These are phyloP conservation scores for Hypocrella siamensis DNA, from an alignment of 2,329 filamentous ascomycete species.

Conservation along the genomic window DNA sequence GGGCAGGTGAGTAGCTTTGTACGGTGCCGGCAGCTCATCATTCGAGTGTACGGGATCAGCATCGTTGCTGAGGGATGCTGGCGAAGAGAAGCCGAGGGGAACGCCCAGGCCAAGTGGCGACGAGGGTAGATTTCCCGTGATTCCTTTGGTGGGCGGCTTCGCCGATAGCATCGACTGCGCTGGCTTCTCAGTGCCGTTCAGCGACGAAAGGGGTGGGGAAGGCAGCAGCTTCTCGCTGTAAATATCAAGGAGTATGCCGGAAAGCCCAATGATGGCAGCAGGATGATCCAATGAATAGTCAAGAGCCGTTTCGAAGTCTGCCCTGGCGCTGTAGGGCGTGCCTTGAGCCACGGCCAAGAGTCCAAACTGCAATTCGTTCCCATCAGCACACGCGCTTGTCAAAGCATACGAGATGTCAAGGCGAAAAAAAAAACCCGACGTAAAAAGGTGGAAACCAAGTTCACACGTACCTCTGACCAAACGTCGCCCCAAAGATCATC, in stretches of 20 bases:
- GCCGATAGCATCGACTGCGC: background rate
- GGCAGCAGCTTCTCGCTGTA: conserved; percentile 56
- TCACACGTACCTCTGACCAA: conserved; percentile 53
- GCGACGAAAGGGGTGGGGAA: conserved; percentile 32
- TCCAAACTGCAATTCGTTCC: conserved; percentile 39
- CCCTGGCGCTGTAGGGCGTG: conserved; percentile 51
- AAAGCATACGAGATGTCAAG: background rate
- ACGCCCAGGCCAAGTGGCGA: conserved; percentile 31
- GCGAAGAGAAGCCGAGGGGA: conserved; percentile 8
- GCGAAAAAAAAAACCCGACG: background rate
- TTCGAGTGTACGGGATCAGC: conserved; percentile 9
- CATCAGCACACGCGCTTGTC: conserved; percentile 6
- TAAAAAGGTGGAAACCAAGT: background rate
- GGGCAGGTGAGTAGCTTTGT: conserved; percentile 46
- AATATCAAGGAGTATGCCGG: conserved; percentile 73
- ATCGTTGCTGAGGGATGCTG: conserved; percentile 10
- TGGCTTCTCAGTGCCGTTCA: conserved; percentile 9
- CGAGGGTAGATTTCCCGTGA: conserved; percentile 17
- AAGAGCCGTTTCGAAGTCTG: conserved; percentile 69
- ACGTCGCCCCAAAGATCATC: conserved; percentile 79
- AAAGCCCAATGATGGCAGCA: conserved; percentile 64
- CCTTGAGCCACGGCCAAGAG: conserved; percentile 47
- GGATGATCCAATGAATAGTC: conserved; percentile 68
- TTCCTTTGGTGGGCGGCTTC: conserved; percentile 2
- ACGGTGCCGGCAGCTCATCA: conserved; percentile 32